Evolutionary conservation across 805 yeast genomes (phyloP).

Genomic region (Ogataea minuta): DNA sequence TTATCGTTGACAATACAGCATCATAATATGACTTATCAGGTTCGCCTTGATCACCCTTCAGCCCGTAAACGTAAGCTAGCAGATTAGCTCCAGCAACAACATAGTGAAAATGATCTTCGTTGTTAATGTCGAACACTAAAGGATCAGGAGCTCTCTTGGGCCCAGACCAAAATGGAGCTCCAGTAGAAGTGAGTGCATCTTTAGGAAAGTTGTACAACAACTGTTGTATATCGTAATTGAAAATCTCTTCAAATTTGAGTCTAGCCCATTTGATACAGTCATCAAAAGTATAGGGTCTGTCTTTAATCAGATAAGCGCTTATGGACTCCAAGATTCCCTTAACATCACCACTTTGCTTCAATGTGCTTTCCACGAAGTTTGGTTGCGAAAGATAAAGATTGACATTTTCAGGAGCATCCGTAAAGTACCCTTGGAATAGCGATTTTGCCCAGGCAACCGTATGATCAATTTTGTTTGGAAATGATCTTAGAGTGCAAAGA

Average conservation of each 20-base stretch:
- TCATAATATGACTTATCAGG: conserved; percentile 49
- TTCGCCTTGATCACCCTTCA: conserved; percentile 67
- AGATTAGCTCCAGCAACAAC: conserved; percentile 87
- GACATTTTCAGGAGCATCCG: conserved; percentile 90
- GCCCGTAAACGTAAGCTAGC: conserved; percentile 86
- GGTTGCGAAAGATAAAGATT: conserved; percentile 89
- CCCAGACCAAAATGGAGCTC: conserved; percentile 97
- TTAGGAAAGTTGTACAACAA: conserved; percentile 90
- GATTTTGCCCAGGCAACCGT: conserved; percentile 99
- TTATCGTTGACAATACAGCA: conserved; percentile 49
- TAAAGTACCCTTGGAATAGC: conserved; percentile 86
- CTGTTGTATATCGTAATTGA: conserved; percentile 82
- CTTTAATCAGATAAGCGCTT: conserved; percentile 59
- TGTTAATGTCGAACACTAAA: conserved; percentile 69
- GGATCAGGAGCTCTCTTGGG: conserved; percentile 95
- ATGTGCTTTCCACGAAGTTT: conserved; percentile 83
- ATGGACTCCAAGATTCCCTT: conserved; percentile 84
- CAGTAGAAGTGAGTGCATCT: conserved; percentile 86
- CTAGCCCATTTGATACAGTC: conserved; percentile 97
- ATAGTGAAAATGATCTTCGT: conserved; percentile 78
- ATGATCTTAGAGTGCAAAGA: conserved; percentile 91
- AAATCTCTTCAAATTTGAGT: conserved; percentile 80
- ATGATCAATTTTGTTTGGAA: conserved; percentile 98
- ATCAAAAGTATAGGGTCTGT: conserved; percentile 86
- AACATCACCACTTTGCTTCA: conserved; percentile 90